A percentile compares a stretch with the other conserved stretches of the same genome.
Conservation (phyloP, 768 basidiomycete species). For the Baorangia bicolor region DNA sequence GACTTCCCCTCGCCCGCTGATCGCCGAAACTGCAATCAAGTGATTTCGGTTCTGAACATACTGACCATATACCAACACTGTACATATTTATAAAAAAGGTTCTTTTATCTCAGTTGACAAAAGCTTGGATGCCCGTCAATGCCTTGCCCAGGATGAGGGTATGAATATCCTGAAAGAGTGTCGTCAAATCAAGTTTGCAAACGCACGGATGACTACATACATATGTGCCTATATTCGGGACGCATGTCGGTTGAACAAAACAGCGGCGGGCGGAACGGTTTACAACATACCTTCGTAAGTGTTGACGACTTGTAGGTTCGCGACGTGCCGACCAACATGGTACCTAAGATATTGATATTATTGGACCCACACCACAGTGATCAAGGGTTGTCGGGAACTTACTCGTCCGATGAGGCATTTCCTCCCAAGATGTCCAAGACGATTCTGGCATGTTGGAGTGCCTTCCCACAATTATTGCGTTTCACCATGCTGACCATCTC, state of each 20-base stretch:
- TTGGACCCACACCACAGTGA: not conserved
- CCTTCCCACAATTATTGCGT: constrained; percentile 95
- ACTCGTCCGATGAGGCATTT: constrained; percentile 94
- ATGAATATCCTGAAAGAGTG: constrained; percentile 68
- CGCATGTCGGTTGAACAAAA: constrained; percentile 4
- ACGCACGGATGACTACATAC: constrained; percentile 35
- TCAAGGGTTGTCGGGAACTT: constrained; percentile 21
- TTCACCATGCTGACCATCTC: constrained; percentile 97
- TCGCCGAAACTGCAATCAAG: not conserved
- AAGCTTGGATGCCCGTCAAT: constrained; percentile 87
- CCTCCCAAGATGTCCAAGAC: constrained; percentile 92
- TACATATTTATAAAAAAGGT: not conserved
- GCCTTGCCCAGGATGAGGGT: constrained; percentile 93
- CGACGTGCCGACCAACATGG: constrained; percentile 91
- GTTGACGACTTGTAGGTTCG: constrained; percentile 93
- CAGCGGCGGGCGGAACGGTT: not conserved
- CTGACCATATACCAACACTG: not conserved
- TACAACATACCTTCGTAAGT: constrained; percentile 79
- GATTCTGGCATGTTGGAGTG: constrained; percentile 75
- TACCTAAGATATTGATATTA: constrained; percentile 50
- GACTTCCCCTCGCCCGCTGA: not conserved
- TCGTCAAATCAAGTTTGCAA: constrained; percentile 2
- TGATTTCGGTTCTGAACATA: not conserved
- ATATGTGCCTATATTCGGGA: constrained; percentile 49
- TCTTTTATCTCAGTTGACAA: constrained; percentile 50